Evolutionary conservation across 805 yeast genomes (phyloP).

Genomic region (Phaffomyces thermotolerans): DNA sequence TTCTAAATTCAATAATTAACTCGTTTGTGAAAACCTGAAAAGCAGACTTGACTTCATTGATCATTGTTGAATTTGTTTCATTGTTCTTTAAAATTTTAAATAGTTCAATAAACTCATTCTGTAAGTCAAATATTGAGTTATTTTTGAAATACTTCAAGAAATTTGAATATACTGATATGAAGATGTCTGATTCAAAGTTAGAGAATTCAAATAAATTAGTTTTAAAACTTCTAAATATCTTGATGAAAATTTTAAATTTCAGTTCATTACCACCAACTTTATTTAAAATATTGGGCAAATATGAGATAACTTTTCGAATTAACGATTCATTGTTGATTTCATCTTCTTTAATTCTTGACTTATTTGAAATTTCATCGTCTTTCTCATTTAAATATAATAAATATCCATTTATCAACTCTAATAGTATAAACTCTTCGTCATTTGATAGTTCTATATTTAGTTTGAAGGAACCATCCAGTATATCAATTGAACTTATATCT

Average conservation of each 20-base stretch:
- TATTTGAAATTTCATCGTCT: constrained; percentile 2
- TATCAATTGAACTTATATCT: constrained; percentile 34
- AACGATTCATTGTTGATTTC: constrained; percentile 10
- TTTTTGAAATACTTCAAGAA: constrained; percentile 17
- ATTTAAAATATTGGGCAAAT: constrained; percentile 8
- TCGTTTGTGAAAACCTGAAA: constrained; percentile 11
- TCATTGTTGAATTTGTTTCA: constrained; percentile 1
- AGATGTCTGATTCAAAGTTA: constrained; percentile 10
- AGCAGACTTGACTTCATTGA: constrained; percentile 7
- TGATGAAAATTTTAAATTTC: constrained; percentile 12
- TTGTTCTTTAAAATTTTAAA: constrained; percentile 5
- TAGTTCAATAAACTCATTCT: constrained; percentile 8
- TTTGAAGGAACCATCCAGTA: constrained; percentile 25
- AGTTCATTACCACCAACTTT: constrained; percentile 10
- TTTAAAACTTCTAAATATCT: constrained; percentile 13
- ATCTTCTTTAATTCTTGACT: constrained; percentile 6
- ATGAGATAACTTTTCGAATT: constrained; percentile 10
- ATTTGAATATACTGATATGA: constrained; percentile 6
- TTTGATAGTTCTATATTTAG: constrained; percentile 24
- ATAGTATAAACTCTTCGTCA: constrained; percentile 23
- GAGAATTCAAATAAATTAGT: constrained; percentile 17
- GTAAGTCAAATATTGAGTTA: constrained; percentile 9
- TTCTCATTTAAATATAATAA: constrained; percentile 8
- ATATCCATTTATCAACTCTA: constrained; percentile 37
- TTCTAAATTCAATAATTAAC: constrained; percentile 11